Evolutionary conservation across 75 land plant genomes (phyloP).

Genomic region (Isoetes taiwanensis): DNA sequence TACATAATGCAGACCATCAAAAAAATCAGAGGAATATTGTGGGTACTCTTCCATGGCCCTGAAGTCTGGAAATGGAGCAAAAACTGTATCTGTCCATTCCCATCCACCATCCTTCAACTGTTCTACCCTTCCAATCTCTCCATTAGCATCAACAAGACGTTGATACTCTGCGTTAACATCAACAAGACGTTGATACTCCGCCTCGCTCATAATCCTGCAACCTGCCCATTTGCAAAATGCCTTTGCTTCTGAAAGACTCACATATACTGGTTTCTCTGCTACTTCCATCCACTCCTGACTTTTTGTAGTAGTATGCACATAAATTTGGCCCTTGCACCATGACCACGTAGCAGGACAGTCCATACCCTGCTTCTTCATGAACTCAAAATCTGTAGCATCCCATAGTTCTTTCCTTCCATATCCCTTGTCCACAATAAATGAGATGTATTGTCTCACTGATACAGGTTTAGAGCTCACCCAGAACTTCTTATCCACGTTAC

Average conservation of each 20-base stretch:
- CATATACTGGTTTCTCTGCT: constrained; percentile 21
- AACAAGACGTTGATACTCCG: constrained; percentile 22
- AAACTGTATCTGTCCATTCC: constrained; percentile 28
- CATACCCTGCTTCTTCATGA: constrained; percentile 13
- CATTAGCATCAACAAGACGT: too few relatives aligned
- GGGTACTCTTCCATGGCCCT: constrained; percentile 19
- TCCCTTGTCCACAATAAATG: constrained; percentile 20
- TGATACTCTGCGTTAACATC: too few relatives aligned
- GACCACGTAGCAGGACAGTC: constrained; percentile 31
- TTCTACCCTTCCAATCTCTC: constrained; percentile 2
- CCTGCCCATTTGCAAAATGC: constrained; percentile 29
- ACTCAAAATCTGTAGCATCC: constrained; percentile 14
- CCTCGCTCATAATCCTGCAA: constrained; percentile 28
- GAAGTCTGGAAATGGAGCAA: constrained; percentile 29
- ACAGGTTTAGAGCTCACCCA: constrained; percentile 20
- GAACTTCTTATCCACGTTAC: constrained; percentile 11
- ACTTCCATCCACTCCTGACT: constrained; percentile 22
- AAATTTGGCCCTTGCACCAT: constrained; percentile 11
- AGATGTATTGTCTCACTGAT: constrained; percentile 11
- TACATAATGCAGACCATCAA: constrained; percentile 32
- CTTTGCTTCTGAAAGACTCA: constrained; percentile 32
- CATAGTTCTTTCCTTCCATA: constrained; percentile 13
- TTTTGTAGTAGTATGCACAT: constrained; percentile 5
- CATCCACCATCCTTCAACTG: constrained; percentile 20
- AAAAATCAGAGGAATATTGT: constrained; percentile 32